These are phyloP conservation scores for Paramarasmius palmivorus DNA, from an alignment of 1,284 basidiomycete species.

Conservation along the genomic window DNA sequence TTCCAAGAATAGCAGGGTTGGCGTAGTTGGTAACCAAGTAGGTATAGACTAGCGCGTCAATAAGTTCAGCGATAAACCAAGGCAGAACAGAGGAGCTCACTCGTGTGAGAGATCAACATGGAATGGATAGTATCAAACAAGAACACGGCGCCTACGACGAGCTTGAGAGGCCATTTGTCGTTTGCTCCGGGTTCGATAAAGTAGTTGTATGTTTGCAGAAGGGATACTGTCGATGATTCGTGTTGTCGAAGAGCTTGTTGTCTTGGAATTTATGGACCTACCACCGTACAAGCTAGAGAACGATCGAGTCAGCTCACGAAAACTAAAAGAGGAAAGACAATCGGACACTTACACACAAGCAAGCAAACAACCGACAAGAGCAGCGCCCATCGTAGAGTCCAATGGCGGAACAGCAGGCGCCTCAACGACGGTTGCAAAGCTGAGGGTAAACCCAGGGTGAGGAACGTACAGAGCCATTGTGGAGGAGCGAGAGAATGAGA, in stretches of 20 bases:
- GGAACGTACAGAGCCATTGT: no score
- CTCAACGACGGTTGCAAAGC: no score
- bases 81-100: not conserved
- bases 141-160: not conserved
- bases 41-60: constrained; percentile 2
- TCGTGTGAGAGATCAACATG: constrained; percentile 1
- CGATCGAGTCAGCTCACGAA: no score
- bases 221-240: not conserved
- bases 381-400: no score
- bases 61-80: no score
- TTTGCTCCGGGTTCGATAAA: not conserved
- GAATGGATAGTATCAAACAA: constrained; percentile 6
- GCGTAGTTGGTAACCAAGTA: constrained; percentile 2
- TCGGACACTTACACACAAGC: no score
- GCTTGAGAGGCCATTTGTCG: not conserved
- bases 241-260: not conserved
- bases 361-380: no score
- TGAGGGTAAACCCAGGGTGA: no score
- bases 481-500: no score
- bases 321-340: no score
- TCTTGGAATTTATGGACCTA: not conserved
- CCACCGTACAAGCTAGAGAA: not conserved
- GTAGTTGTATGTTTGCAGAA: not conserved
- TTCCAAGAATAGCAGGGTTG: not conserved
- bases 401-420: no score